These are phyloP conservation scores for Sarocladiaceae sp. DNA, from an alignment of 2,329 filamentous ascomycete genomes.

Conservation along the genomic window DNA sequence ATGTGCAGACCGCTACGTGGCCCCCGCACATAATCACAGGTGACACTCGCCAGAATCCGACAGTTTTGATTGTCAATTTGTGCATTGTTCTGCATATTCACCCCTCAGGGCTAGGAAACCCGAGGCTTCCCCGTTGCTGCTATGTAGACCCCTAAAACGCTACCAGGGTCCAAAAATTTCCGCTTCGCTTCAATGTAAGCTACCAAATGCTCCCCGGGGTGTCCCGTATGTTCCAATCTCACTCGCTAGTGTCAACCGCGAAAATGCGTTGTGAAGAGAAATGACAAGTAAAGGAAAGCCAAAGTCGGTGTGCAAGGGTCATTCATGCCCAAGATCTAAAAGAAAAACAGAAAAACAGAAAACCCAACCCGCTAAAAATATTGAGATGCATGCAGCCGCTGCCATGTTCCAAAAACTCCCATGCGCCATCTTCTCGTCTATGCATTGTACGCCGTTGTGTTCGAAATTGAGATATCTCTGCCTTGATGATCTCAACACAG, in stretches of 20 bases:
- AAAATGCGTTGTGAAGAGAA: background rate
- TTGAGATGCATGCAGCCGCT: background rate
- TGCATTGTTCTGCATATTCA: background rate
- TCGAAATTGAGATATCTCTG: background rate
- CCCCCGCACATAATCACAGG: no score
- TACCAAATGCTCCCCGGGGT: constrained; percentile 4
- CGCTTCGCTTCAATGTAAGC: background rate
- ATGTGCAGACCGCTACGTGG: no score
- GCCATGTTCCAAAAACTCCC: constrained; percentile 1
- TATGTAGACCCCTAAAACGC: background rate
- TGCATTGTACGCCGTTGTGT: background rate
- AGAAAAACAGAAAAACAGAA: background rate
- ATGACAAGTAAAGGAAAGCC: background rate
- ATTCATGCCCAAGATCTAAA: background rate
- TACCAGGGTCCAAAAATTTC: background rate
- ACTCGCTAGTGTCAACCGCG: background rate
- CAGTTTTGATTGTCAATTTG: background rate
- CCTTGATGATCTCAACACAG: no score
- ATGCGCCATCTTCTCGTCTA: constrained; percentile 1
- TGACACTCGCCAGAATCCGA: no score
- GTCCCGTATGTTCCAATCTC: constrained; percentile 5
- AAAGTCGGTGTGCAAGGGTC: background rate
- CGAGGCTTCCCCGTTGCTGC: no score
- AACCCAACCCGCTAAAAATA: no score
- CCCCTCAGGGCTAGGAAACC: background rate